Base-by-base conservation (phyloP, 768 basidiomycete species). In the Boletus barrowsii region DNA sequence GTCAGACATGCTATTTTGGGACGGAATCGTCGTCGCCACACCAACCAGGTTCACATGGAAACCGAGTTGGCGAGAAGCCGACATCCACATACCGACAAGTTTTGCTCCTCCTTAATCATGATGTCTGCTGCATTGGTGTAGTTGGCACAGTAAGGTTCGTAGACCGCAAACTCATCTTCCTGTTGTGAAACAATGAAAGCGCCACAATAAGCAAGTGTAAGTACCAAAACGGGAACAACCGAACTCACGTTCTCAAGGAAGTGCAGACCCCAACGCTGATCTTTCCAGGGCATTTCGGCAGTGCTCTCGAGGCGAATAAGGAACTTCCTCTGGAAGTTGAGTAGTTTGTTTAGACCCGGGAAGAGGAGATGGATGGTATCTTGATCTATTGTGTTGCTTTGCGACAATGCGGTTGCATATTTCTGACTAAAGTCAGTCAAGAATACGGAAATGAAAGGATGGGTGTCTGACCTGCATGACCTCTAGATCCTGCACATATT, bases 111-210 rank as follows among this genome's bases (percentile, higher is more conserved):
- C 55, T 83, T 81, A 33, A 90, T 79, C 79, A 93, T 87, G 42
- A 96, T 79, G 44, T 92, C 90, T 59, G 87, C 81, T 10, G 94
- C 94, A 58, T 83, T 86, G 29, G 87, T 88, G 73, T 94, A 94
- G 72, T 97, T 96, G 49, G 90, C 92, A 73, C 94, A 98, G 71
- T 97, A 99, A 10, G 96, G 93, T 67, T 97, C 94, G 71, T 99
- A 99, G 35, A 93, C 92, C 30, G 84, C 82, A 64, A 99, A 98
- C 63, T 95, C 93, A 53, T 93, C 84, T 80, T 99, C 96, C 90
- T 98, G 78, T 82, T 82, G 77, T 79, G 20, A 64, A 55, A 79
- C 71, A 80, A 81, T 72, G 73, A 72, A 68, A 72, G 57, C 42
- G 47, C 75, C 72, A 56, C 51, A 76, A 68, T 73, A 61, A 76